Conservation (phyloP, 2,329 filamentous ascomycete species). For the Penicillium janthinellum region DNA sequence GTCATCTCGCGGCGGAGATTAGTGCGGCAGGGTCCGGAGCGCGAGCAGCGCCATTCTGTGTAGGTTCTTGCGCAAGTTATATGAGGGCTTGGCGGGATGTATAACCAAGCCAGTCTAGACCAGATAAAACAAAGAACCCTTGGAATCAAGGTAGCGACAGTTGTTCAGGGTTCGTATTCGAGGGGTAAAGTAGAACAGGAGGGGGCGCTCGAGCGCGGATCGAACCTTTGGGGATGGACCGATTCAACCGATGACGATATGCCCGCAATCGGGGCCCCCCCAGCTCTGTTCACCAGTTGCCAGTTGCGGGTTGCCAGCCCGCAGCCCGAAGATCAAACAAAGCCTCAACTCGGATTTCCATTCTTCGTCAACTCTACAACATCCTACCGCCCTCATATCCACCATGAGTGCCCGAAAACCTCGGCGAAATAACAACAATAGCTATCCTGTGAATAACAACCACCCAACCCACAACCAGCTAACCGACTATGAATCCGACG, state of each 20-base stretch:
- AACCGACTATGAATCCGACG: conserved; percentile 69
- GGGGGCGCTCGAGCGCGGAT: neutral
- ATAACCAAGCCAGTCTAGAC: neutral
- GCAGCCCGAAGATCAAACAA: neutral
- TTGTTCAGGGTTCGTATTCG: neutral
- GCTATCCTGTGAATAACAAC: conserved; percentile 2
- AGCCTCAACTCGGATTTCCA: neutral
- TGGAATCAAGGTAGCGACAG: conserved; percentile 1
- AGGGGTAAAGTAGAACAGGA: neutral
- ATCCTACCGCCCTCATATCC: conserved; percentile 2
- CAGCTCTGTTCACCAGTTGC: neutral
- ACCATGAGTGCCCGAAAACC: conserved; percentile 38
- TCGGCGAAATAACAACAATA: conserved; percentile 34
- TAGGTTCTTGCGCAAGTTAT: neutral
- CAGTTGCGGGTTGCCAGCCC: neutral
- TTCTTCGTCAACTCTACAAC: neutral
- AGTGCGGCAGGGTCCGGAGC: conserved; percentile 11
- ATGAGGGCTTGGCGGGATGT: neutral
- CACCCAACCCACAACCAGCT: conserved; percentile 24
- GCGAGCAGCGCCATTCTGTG: conserved; percentile 7
- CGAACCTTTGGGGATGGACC: neutral
- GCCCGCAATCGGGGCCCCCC: conserved; percentile 8
- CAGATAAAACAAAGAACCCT: neutral
- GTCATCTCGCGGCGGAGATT: conserved; percentile 14
- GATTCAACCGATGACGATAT: conserved; percentile 11